phyloP scores from a whole-genome alignment of 345 rosid species.

The Moringa oleifera region DNA sequence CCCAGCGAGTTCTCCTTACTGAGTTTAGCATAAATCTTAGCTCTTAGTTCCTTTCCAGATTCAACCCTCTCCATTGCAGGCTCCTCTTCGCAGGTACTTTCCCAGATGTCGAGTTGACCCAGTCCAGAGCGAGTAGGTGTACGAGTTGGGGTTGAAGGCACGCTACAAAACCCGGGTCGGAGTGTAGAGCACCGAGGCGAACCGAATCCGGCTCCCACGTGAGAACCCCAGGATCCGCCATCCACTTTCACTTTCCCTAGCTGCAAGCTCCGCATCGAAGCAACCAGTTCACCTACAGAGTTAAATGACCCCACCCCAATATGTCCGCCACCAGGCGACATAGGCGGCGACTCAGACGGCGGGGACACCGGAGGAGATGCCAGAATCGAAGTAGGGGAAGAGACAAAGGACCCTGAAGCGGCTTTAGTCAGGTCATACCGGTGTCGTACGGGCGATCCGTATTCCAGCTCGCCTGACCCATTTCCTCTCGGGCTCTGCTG shows the following conservation, averaged over 20 bases:
- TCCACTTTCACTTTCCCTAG: constrained; percentile 23
- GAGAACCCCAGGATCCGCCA: constrained; percentile 33
- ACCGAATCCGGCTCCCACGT: constrained; percentile 24
- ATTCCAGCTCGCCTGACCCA: constrained; percentile 29
- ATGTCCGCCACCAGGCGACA: constrained; percentile 35
- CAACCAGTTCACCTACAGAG: constrained; percentile 27
- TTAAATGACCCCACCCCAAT: constrained; percentile 13
- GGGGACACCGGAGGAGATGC: constrained; percentile 39
- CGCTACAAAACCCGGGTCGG: constrained; percentile 16
- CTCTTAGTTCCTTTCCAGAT: constrained; percentile 58
- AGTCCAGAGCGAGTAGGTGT: constrained; percentile 14
- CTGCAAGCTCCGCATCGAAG: constrained; percentile 40
- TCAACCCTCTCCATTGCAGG: constrained; percentile 63
- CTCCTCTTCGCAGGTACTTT: constrained; percentile 30
- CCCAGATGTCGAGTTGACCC: constrained; percentile 33
- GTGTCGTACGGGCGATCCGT: constrained; percentile 29
- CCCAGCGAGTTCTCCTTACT: constrained; percentile 47
- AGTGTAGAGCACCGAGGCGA: constrained; percentile 33
- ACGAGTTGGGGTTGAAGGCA: constrained; percentile 8
- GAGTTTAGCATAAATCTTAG: constrained; percentile 42
- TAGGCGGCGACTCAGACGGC: constrained; percentile 50
- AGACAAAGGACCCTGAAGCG: constrained; percentile 7
- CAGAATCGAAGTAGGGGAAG: constrained; percentile 49
- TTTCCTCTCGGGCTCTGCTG: constrained; percentile 28
- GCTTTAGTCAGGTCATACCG: constrained; percentile 25